These are phyloP conservation scores for Fusarium tjaetaba DNA, from an alignment of 2,329 filamentous ascomycete genomes.

Conservation along the genomic window DNA sequence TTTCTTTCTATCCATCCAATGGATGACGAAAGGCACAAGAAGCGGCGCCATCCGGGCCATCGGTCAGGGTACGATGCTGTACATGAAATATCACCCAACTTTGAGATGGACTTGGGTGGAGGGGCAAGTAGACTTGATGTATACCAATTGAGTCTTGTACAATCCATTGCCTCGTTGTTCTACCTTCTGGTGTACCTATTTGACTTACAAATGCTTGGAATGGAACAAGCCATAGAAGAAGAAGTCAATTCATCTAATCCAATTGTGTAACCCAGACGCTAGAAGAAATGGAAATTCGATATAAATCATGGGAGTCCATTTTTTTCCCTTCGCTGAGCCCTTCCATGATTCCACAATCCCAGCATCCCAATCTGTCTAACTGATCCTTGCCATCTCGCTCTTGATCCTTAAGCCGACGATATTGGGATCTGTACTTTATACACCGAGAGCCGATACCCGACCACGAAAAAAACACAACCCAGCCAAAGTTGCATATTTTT, in stretches of 20 bases:
- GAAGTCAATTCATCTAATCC: constrained; percentile 7
- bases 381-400: neutral
- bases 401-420: constrained; percentile 13
- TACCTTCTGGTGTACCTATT: neutral
- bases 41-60: constrained; percentile 18
- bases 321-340: constrained; percentile 27
- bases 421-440: constrained; percentile 24
- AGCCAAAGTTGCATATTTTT: constrained; percentile 10
- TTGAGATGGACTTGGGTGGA: neutral
- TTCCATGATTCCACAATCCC: constrained; percentile 29
- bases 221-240: constrained; percentile 5
- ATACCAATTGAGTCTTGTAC: neutral
- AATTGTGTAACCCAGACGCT: constrained; percentile 8
- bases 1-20: neutral
- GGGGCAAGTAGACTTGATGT: constrained; percentile 17
- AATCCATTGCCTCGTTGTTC: neutral
- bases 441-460: constrained; percentile 39
- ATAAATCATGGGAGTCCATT: constrained; percentile 22
- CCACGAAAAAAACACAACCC: constrained; percentile 11
- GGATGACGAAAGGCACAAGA: constrained; percentile 15
- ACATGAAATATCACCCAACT: neutral
- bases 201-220: constrained; percentile 33
- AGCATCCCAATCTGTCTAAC: constrained; percentile 6
- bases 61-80: constrained; percentile 4
- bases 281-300: constrained; percentile 5